Percentiles rank a stretch among this genome's conserved stretches.
phyloP scores from a whole-genome alignment of 1,284 basidiomycete species.

The Fomitopsis betulina region DNA sequence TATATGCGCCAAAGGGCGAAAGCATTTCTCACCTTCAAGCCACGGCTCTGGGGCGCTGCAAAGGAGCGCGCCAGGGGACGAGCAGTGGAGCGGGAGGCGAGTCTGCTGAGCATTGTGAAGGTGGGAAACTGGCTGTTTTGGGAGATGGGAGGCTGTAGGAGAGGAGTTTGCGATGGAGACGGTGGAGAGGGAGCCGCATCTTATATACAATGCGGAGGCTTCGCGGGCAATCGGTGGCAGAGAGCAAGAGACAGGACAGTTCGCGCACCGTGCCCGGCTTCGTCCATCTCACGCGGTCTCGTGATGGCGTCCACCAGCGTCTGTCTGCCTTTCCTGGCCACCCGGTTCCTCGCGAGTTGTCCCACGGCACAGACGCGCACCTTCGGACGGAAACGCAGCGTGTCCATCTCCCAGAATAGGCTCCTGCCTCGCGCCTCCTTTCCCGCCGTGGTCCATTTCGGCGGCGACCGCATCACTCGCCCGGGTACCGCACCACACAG shows the following conservation, averaged over 20 bases:
- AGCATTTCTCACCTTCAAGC: constrained; percentile 3
- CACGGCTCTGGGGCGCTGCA: constrained; percentile 1
- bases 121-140: neutral
- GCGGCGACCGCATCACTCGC: neutral
- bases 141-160: neutral
- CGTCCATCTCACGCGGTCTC: neutral
- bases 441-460: neutral
- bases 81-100: constrained; percentile 4
- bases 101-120: constrained; percentile 7
- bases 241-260: neutral
- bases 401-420: neutral
- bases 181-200: neutral
- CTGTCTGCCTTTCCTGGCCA: neutral
- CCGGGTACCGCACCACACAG: neutral
- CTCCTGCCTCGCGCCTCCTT: neutral
- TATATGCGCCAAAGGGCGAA: neutral
- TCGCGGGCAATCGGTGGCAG: neutral
- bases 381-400: neutral
- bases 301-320: neutral
- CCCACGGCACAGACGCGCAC: neutral
- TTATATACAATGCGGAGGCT: neutral
- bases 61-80: constrained; percentile 3
- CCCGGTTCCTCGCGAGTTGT: neutral
- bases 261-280: neutral
- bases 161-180: neutral